Evolutionary conservation across 2,329 filamentous ascomycete genomes (phyloP), one percentile per base, ranked within the genome.

Genomic region (Monilinia fructicola): DNA sequence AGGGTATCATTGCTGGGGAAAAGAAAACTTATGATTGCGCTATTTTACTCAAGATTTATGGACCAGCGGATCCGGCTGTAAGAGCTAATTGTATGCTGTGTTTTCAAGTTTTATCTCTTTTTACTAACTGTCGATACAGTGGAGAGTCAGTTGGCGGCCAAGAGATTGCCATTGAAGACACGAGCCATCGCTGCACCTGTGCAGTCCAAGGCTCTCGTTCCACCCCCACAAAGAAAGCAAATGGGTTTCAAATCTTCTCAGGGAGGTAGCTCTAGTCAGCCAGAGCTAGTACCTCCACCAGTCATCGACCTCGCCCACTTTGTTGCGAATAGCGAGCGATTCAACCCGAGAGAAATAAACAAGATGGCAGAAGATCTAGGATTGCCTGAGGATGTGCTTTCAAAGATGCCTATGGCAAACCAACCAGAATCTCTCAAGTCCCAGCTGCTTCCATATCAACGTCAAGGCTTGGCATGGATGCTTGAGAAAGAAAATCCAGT

Each of bases 381-480:
- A 56, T 58, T 67, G 44, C 73, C 73, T 48, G 92, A 96, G 78
- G 83, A 87, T 1, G 81, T 88, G 21, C 79, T 97, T 64, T 84
- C 85, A 9, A 84, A 85, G 54, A 86, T 96, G 86, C 89, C 90
- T 0, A 85, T 86, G 81, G 90, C 89, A 2, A 77, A 84, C 4
- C 90, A 92, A 71, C 93, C 93, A 0, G 73, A 79, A 9, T 79
- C 81, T 7, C 79, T 97, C 53, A 79, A 83, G 31, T 90, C 92
- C 0, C 79, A 84, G 50, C 80, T 97, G 59, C 82, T 96, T 67
- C 89, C 91, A 1, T 95, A 96, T 77, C 93, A 97, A 74, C 84
- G 86, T 59, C 86, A 87, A 77, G 92, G 91, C 9, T 80, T 97
- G 50, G 87, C 88, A 21, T 97, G 93, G 93, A 86, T 97, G 84